Base-by-base conservation (phyloP, 2,329 filamentous ascomycete genomes). In the Exserohilum rostratum region DNA sequence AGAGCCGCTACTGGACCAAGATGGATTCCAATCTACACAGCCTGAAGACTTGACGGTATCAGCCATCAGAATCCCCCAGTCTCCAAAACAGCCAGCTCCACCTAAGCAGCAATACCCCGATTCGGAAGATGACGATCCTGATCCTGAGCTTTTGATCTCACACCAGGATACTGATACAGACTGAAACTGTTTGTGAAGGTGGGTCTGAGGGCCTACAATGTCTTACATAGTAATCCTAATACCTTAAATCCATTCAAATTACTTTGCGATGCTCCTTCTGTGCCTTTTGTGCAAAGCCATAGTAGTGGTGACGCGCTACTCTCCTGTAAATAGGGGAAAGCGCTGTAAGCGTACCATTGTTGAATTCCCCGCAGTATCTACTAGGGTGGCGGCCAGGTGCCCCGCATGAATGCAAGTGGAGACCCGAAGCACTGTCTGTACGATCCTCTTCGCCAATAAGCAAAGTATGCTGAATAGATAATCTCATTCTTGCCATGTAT, bases 131-230 rank as follows among this genome's bases (percentile, higher is more conserved):
- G 75, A 76, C 20, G 73, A 76, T 49, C 78, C 78, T 6, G 78
- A 80, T 66, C 78, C 79, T 10, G 79, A 82, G 57, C 67, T 82
- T 11, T 69, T 82, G 67, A 79, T 82, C 30, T 80, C 78, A 9
- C 76, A 77, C 55, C 77, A 78, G 46, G 77, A 79, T 45, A 73
- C 70, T 5, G 74, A 78, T 54, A 71, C 70, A 2, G 72, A 75
- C 45, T 74, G 17, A 51, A 33, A 5, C 20, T 25, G 3, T 45
- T 13, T 34, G 17, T 29, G 22, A n/a, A 5, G 10, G 10, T 17
- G 15, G 34, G 6, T 33, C 5, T 10, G 20, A 9, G 15, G 2
- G 34, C 13, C 7, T 46, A 38, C n/a, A 13, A 18, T 6, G 17
- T 25, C 10, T 40, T 40, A 13, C 6, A 30, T 27, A 13, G 7